Evolutionary conservation across 148 eudicot genomes (phyloP).

Genomic region (Nepenthes mirabilis): DNA sequence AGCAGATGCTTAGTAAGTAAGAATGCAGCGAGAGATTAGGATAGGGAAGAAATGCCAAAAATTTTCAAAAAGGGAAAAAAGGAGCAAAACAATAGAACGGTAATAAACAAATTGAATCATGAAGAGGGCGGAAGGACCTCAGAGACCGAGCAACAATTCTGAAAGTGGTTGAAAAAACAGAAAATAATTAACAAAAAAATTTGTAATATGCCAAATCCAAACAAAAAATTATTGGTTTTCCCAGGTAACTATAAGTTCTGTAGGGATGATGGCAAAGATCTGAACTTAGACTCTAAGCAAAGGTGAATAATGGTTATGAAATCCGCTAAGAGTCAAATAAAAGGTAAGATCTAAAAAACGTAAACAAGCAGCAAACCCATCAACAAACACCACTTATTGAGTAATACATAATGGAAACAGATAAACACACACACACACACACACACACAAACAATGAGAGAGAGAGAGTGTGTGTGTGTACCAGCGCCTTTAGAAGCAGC

Average conservation of each 20-base stretch:
- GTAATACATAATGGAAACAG: constrained; percentile 5
- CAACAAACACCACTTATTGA: not conserved
- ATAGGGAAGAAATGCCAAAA: too few relatives aligned
- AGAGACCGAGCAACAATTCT: not conserved
- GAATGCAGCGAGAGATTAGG: too few relatives aligned
- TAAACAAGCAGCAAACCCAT: constrained; percentile 6
- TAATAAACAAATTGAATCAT: too few relatives aligned
- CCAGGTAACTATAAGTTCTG: not conserved
- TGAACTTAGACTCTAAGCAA: constrained; percentile 6
- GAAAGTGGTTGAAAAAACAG: not conserved
- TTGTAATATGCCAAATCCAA: too few relatives aligned
- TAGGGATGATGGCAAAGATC: constrained; percentile 7
- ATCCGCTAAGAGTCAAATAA: not conserved
- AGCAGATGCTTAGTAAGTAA: too few relatives aligned
- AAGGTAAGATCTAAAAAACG: not conserved
- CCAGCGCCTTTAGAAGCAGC: constrained; percentile 95
- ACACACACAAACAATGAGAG: not conserved
- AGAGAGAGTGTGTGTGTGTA: constrained; percentile 14
- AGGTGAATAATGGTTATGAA: not conserved
- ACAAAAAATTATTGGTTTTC: too few relatives aligned
- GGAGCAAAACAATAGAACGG: too few relatives aligned
- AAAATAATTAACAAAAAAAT: too few relatives aligned
- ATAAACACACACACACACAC: not conserved
- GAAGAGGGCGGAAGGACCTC: too few relatives aligned
- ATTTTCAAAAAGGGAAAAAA: too few relatives aligned